Base-by-base conservation (phyloP, 257 asterid species). In the Phtheirospermum japonicum region DNA sequence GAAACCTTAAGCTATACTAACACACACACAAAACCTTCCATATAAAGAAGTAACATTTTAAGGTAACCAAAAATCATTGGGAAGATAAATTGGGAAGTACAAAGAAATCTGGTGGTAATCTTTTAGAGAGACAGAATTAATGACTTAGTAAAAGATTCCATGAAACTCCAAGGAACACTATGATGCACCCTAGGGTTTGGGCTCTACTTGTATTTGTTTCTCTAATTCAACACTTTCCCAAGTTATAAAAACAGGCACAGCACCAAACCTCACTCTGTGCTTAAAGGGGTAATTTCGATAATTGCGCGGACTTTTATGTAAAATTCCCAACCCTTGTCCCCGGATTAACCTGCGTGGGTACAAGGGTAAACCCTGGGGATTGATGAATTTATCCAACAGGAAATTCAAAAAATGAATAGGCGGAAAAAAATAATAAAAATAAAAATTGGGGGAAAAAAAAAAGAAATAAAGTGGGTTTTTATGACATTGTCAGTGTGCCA, bases 271-370 rank as follows among this genome's bases (percentile, higher is more conserved):
- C 37, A 65, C 61, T 40, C 4, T 14, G 31, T 57, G 58, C 84
- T 71, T 30, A 69, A 82, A 71, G 12, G 58, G 82, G 82, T 65
- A 73, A 74, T 57, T 71, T 70, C 61, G 67, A 67, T 68, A 61
- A 71, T 61, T 59, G 80, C 52, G 69, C 71, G 55, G 67, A 63
- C 61, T 48, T 77, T 59, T 37, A 63, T 36, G 65, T 60, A 45
- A 46, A 18, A 50, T 54, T 3, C 71, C 19, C 5, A 8, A 20
- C 55, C 37, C 11, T 30, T 43, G 20, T 16, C 53, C 39, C 46
- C 31, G 49, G 43, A 65, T 57, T 71, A 65, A 71, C 64, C 76
- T 28, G 16, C 26, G 28, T 18, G 6, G 71, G 64, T 71, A 58
- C 57, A 40, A 69, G 40, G 13, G 28, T 70, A 81, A 61, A 59